Percentiles rank a stretch among this genome's conserved stretches.
phyloP scores from a whole-genome alignment of 2,329 filamentous ascomycete species.

The Xylogone sp. region DNA sequence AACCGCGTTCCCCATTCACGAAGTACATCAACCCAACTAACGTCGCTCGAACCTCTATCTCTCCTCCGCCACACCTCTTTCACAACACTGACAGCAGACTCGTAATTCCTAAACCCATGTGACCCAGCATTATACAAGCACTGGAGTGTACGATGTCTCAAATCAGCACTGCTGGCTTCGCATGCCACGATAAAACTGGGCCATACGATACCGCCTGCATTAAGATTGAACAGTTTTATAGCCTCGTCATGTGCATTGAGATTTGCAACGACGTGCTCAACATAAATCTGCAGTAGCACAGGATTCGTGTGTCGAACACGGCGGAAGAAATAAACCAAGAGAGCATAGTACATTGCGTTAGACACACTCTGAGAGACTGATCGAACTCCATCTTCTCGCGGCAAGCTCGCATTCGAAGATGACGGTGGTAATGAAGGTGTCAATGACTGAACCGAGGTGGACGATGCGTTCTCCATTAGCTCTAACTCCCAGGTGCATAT shows the following conservation, averaged over 20 bases:
- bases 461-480: constrained; percentile 1
- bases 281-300: constrained; percentile 12
- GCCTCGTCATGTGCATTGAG: constrained; percentile 10
- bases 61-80: constrained; percentile 12
- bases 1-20: constrained; percentile 10
- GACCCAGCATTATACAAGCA: constrained; percentile 12
- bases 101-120: neutral
- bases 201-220: constrained; percentile 9
- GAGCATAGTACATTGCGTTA: constrained; percentile 9
- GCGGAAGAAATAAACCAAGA: constrained; percentile 13
- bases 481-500: constrained; percentile 10
- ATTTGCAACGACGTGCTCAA: constrained; percentile 9
- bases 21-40: constrained; percentile 10
- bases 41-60: constrained; percentile 7
- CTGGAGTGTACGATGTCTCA: constrained; percentile 8
- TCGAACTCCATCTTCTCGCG: neutral
- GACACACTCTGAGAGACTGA: neutral
- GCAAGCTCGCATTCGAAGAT: neutral
- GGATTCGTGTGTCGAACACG: constrained; percentile 12
- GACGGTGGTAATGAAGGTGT: neutral
- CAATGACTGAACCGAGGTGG: constrained; percentile 9
- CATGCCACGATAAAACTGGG: constrained; percentile 13
- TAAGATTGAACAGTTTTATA: constrained; percentile 8
- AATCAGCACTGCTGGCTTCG: constrained; percentile 8
- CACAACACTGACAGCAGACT: constrained; percentile 10